Evolutionary conservation across 192 early-diverging fungal species (phyloP).

Genomic region (Backusella tarrabulga): DNA sequence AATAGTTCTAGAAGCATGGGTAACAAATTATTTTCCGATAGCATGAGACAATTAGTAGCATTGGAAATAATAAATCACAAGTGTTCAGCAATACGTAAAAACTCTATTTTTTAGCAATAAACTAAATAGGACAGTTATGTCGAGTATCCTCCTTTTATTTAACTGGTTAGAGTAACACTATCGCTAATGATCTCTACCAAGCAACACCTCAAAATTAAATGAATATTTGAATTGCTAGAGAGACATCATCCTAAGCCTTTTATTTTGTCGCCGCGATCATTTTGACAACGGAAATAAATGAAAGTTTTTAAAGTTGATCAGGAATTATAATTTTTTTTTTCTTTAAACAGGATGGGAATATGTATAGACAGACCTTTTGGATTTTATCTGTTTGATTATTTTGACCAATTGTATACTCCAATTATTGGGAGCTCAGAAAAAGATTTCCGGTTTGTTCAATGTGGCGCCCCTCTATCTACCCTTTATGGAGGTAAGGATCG

Average conservation of each 20-base stretch:
- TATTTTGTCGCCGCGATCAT: slow-evolving; percentile 30
- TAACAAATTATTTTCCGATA: no score
- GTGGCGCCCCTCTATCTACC: slow-evolving; percentile 50
- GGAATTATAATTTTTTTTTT: not conserved
- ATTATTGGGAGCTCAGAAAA: slow-evolving; percentile 39
- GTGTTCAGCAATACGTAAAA: no score
- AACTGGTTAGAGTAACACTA: no score
- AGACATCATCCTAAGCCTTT: not conserved
- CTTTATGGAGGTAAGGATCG: slow-evolving; percentile 18
- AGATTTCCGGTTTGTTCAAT: slow-evolving; percentile 46
- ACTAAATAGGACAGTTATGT: no score
- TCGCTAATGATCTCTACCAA: no score
- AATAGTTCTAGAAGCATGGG: no score
- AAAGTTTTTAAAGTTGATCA: not conserved
- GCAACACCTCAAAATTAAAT: no score
- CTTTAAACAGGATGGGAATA: not conserved
- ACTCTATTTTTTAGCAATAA: no score
- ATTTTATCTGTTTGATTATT: slow-evolving; percentile 42
- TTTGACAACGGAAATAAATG: not conserved
- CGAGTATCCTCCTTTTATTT: no score
- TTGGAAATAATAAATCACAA: no score
- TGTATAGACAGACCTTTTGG: slow-evolving; percentile 41
- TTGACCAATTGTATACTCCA: slow-evolving; percentile 38
- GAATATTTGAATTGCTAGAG: no score
- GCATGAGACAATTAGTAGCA: no score